Evolutionary conservation across 2,329 filamentous ascomycete genomes (phyloP).

Genomic region (Fusarium abutilonis): DNA sequence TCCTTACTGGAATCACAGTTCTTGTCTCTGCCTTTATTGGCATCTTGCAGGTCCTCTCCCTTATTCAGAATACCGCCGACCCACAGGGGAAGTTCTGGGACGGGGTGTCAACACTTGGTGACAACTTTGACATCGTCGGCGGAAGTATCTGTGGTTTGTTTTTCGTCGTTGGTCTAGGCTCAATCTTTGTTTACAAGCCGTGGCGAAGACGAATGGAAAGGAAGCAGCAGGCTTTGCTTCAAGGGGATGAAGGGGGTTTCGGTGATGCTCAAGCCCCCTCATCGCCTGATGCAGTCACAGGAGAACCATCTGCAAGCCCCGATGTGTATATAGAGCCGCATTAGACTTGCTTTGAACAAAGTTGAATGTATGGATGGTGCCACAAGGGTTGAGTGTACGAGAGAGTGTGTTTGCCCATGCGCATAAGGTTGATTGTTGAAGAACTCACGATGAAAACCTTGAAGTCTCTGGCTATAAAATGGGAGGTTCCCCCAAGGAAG

Average conservation of each 20-base stretch:
- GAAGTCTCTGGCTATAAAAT: too few species aligned
- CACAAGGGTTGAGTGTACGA: not conserved
- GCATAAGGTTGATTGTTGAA: too few species aligned
- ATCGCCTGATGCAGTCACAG: slow-evolving; percentile 3
- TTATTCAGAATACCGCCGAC: slow-evolving; percentile 79
- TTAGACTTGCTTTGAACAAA: not conserved
- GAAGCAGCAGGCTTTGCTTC: slow-evolving; percentile 25
- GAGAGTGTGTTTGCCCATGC: too few species aligned
- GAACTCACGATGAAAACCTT: too few species aligned
- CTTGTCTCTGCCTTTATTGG: slow-evolving; percentile 87
- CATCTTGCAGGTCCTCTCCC: slow-evolving; percentile 80
- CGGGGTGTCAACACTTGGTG: slow-evolving; percentile 77
- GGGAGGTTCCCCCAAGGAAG: too few species aligned
- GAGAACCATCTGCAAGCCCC: not conserved
- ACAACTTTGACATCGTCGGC: slow-evolving; percentile 87
- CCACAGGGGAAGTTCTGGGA: slow-evolving; percentile 88
- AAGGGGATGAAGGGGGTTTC: slow-evolving; percentile 21
- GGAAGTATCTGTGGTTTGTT: slow-evolving; percentile 89
- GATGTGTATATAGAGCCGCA: not conserved
- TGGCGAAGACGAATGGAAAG: slow-evolving; percentile 70
- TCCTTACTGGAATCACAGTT: slow-evolving; percentile 85
- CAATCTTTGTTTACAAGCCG: slow-evolving; percentile 78
- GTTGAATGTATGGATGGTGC: too few species aligned
- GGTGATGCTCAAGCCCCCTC: slow-evolving; percentile 9
- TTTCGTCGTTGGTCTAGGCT: slow-evolving; percentile 77